Evolutionary conservation across 805 yeast species (phyloP).

Genomic region (Candida ascalaphidarum): DNA sequence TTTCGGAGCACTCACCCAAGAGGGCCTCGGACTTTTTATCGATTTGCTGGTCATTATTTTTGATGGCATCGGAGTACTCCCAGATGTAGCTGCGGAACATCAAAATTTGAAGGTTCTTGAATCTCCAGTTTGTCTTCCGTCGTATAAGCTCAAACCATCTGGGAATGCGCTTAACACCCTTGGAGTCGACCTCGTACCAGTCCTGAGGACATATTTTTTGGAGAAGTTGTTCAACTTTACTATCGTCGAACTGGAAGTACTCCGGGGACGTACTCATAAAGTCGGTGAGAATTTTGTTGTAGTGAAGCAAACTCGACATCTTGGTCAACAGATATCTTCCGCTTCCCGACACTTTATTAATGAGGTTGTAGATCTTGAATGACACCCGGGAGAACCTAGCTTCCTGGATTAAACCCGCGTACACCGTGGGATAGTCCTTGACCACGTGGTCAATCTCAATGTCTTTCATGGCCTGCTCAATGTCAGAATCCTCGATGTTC

Average conservation of each 20-base stretch:
- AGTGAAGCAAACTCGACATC: conserved; percentile 13
- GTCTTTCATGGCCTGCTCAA: conserved; percentile 13
- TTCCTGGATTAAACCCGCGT: conserved; percentile 51
- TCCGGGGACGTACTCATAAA: conserved; percentile 37
- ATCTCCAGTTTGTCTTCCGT: conserved; percentile 50
- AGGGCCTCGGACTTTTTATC: conserved; percentile 12
- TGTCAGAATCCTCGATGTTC: conserved; percentile 39
- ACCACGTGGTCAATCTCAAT: conserved; percentile 1
- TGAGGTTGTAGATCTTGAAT: not conserved
- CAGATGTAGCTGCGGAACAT: conserved; percentile 49
- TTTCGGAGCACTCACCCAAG: conserved; percentile 1
- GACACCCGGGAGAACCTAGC: conserved; percentile 41
- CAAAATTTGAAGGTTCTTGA: conserved; percentile 45
- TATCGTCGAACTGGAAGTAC: conserved; percentile 36
- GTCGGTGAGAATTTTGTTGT: conserved; percentile 34
- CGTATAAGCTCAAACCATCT: conserved; percentile 50
- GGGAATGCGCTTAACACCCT: conserved; percentile 17
- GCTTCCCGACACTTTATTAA: conserved; percentile 1
- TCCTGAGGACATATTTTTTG: conserved; percentile 11
- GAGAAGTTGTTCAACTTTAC: conserved; percentile 8
- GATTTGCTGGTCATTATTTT: too few relatives aligned
- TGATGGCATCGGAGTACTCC: conserved; percentile 38
- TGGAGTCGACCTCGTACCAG: conserved; percentile 6
- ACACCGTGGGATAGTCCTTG: conserved; percentile 40
- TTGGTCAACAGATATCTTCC: conserved; percentile 1